Conservation (phyloP, 768 basidiomycete genomes). For the Amanita exitialis region DNA sequence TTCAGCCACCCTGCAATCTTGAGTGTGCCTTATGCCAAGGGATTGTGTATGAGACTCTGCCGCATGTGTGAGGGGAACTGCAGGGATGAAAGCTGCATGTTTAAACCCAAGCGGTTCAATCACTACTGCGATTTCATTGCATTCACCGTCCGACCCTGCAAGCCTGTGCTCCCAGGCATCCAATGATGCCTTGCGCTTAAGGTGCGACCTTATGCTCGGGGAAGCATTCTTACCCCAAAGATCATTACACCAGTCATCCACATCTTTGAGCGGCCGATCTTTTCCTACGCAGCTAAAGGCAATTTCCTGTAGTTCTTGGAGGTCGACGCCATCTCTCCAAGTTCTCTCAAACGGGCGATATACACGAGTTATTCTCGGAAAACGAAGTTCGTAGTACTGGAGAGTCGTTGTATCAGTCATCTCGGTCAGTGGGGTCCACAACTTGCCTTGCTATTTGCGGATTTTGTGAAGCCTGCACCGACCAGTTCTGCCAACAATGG, state of each 20-base stretch:
- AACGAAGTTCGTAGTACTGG: conserved; percentile 78
- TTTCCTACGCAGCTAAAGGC: conserved; percentile 46
- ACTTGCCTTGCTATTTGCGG: conserved; percentile 44
- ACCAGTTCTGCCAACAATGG: conserved; percentile 68
- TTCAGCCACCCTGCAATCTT: background rate
- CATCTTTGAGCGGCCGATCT: conserved; percentile 38
- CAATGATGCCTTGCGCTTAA: conserved; percentile 28
- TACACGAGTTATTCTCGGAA: conserved; percentile 69
- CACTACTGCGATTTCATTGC: background rate
- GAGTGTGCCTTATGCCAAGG: no score
- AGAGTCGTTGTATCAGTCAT: background rate
- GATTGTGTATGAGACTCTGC: background rate
- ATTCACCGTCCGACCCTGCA: conserved; percentile 13
- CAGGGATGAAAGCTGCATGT: background rate
- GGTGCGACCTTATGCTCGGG: conserved; percentile 24
- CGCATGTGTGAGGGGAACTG: background rate
- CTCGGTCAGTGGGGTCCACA: background rate
- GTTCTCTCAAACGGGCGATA: conserved; percentile 49
- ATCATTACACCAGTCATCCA: conserved; percentile 30
- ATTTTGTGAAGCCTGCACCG: conserved; percentile 78
- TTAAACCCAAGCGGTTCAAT: background rate
- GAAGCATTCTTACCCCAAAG: conserved; percentile 28
- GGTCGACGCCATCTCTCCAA: conserved; percentile 48
- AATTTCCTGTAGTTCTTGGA: conserved; percentile 41
- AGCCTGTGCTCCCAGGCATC: conserved; percentile 35